A percentile compares a stretch with the other conserved stretches of the same genome.
These are phyloP conservation scores for Nitzschia inconspicua DNA, from an alignment of 108 stramenopile species.

Conservation along the genomic window DNA sequence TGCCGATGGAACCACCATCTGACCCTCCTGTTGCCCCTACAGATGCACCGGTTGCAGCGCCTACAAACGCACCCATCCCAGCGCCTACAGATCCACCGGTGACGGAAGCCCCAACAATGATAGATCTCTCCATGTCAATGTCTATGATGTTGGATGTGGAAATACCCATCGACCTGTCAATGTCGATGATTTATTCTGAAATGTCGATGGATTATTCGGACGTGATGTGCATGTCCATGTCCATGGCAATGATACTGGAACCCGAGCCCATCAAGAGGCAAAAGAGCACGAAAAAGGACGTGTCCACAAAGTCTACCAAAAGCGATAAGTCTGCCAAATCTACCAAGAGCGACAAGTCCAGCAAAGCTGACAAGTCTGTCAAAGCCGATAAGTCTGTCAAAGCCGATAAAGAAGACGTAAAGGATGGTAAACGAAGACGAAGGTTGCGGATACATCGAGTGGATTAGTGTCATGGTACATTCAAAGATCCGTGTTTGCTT, in stretches of 20 bases:
- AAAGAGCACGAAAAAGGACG: neutral
- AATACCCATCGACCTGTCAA: too few species aligned
- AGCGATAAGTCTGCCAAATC: neutral
- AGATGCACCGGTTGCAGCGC: neutral
- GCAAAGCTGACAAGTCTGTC: neutral
- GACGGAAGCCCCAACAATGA: too few species aligned
- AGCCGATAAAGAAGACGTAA: neutral
- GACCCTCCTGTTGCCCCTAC: neutral
- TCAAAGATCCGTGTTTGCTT: too few species aligned
- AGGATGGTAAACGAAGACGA: constrained; percentile 1
- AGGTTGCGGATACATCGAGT: constrained; percentile 14
- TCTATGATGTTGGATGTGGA: too few species aligned
- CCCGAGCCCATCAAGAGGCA: neutral
- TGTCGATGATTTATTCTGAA: too few species aligned
- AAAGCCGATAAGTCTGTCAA: neutral
- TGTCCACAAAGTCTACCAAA: neutral
- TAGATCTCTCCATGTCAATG: neutral
- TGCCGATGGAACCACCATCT: neutral
- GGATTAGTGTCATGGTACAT: too few species aligned
- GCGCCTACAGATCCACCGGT: too few species aligned
- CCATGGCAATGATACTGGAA: constrained; percentile 5
- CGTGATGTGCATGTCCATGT: too few species aligned
- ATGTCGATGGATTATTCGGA: too few species aligned
- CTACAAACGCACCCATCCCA: neutral
- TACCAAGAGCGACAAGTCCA: neutral